Conservation (phyloP, 1,139 yeast species). For the Nakaseomyces uthaithaninus region DNA sequence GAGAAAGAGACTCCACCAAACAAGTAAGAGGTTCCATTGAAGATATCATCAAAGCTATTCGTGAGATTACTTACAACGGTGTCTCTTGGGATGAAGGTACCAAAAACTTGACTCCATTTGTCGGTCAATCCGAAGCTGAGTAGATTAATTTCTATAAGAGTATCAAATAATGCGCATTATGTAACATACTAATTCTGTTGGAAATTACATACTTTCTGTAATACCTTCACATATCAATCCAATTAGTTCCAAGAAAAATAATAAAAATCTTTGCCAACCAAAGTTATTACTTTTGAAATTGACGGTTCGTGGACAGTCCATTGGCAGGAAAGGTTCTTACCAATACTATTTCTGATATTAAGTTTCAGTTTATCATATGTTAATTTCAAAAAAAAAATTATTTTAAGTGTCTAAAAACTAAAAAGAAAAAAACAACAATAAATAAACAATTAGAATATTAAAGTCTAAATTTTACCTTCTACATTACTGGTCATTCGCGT, state of each 20-base stretch:
- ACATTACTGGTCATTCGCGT: background rate
- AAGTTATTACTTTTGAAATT: too few species aligned
- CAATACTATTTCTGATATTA: too few species aligned
- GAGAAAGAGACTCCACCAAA: conserved; percentile 96
- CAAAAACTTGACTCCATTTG: conserved; percentile 54
- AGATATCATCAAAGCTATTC: conserved; percentile 72
- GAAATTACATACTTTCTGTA: too few species aligned
- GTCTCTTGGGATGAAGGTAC: conserved; percentile 83
- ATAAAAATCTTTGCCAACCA: too few species aligned
- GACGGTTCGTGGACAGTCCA: too few species aligned
- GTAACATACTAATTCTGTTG: background rate
- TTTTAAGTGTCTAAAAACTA: too few species aligned
- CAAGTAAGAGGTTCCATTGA: conserved; percentile 91
- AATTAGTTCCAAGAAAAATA: too few species aligned
- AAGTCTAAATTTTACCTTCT: background rate
- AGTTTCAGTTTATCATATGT: too few species aligned
- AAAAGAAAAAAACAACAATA: background rate
- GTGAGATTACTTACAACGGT: conserved; percentile 66
- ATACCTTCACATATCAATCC: too few species aligned
- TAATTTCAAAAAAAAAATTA: too few species aligned
- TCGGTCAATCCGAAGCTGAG: conserved; percentile 37
- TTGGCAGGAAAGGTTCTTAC: too few species aligned
- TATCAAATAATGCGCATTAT: conserved; percentile 3
- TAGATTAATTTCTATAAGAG: background rate
- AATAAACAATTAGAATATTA: background rate